Evolutionary conservation across 1,284 basidiomycete genomes (phyloP), one percentile per base, ranked within the genome.

Genomic region (Rhodotorula glutinis): DNA sequence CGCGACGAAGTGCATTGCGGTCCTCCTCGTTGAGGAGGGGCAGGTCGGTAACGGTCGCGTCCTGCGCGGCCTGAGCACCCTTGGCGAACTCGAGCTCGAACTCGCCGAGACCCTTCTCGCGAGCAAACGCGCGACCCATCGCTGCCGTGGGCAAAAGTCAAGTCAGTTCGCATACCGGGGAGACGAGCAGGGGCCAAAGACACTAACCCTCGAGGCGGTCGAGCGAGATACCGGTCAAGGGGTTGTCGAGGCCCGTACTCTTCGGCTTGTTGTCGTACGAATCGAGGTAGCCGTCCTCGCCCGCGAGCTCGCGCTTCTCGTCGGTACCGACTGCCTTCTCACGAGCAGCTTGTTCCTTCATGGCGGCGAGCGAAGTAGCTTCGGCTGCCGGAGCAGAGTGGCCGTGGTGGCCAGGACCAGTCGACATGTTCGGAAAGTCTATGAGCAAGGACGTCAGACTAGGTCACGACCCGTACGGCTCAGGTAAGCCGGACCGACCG

Each of bases 1-100:
- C 77, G 55, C 74, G 66, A 0, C 67, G 62, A 16, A 79, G 54
- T 17, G 72, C 70, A 0, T 64, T 54, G 58, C 73, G 73, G 62
- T 79, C 78, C 3, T 76, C 77, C 19, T 74, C 64, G 30, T 59
- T 53, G 25, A 79, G 74, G 47, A 77, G 67, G 2, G 71, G 49
- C 44, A 78, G 69, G 3, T 74, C 71, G 67, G 71, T 78, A 23
- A 53, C 65, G 33, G 59, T 33, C 33, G 70, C 64, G 47, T 70
- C 68, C 43, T 70, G 61, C 29, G 69, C 65, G n/a, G 53, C 60
- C 54, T 64, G 62, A 17, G 69, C 71, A 25, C 58, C 57, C 53
- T 65, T 66, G 41, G 66, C 71, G 51, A 73, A 70, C 52, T 65
- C 62, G 5, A 46, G 40, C 58, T 70, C 64, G 53, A 53, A 67